Evolutionary conservation across 1,284 basidiomycete species (phyloP), one percentile per base, ranked within the genome.

Genomic region (Sphaerobolus stellatus): DNA sequence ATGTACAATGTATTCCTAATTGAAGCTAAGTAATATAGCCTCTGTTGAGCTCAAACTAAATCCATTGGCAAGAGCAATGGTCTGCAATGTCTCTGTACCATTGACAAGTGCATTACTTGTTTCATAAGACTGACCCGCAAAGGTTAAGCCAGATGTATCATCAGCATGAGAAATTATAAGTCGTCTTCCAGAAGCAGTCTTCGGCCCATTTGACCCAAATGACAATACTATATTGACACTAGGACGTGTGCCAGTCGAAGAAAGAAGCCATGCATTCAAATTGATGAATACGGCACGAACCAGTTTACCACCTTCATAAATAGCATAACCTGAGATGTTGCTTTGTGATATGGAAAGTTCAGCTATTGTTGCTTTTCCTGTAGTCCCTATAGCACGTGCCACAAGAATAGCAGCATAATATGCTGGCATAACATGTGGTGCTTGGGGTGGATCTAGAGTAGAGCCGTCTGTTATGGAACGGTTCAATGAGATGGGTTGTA

Each of bases 121-220:
- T 65, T 86, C 85, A 56, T 81, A 87, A 2, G 76, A 81, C 66
- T 84, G 82, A 2, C 84, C 84, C 48, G 77, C 84, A 83, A 83
- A 86, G 1, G 74, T 82, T 51, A 86, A 52, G 30, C 80, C 80
- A 40, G 71, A 68, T 2, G 71, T 74, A 58, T 81, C 82, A 59
- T 85, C 81, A 16, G 83, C 81, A 59, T 80, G 75, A 31, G 40
- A 44, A 41, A 24, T 41, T 34, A 36, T 47, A 48, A 48, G 45
- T 29, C 24, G 59, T 33, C 54, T 58, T 5, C 61, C 68, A 25
- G 61, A 63, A 7, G 46, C 53, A 2, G 11, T 48, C 14, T 33
- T 16, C 11, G 28, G 45, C 14, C 27, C 43, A 29, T 33, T 29
- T 13, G 18, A 34, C 20, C 28, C 51, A n/a, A 43, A 20, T 9